Evolutionary conservation across 2,329 filamentous ascomycete genomes (phyloP).

Genomic region (Cladosporium sphaerospermum): DNA sequence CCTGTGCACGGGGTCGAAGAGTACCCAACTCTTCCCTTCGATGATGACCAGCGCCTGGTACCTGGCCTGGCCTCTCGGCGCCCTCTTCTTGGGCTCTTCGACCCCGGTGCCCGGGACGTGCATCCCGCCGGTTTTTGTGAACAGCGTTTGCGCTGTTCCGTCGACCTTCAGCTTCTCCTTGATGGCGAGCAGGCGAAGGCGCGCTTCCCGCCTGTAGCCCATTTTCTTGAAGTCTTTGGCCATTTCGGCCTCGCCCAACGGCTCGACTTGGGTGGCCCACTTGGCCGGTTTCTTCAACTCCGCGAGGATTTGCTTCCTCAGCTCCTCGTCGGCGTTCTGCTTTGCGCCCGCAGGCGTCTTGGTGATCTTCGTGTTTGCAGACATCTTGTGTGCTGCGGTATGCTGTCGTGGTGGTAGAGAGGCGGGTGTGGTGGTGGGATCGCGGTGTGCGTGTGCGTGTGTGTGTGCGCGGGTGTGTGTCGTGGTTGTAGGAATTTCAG

Average conservation of each 20-base stretch:
- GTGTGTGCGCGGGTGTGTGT: too few species aligned
- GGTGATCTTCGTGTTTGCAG: slow-evolving; percentile 7
- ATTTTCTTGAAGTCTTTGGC: slow-evolving; percentile 10
- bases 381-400: too few species aligned
- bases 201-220: neutral
- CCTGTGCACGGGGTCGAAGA: slow-evolving; percentile 19
- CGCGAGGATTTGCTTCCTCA: neutral
- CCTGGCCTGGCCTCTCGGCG: slow-evolving; percentile 6
- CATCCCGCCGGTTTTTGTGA: neutral
- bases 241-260: neutral
- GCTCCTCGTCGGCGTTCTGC: neutral
- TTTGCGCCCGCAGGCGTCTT: slow-evolving; percentile 1
- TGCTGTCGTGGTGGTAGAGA: slow-evolving; percentile 12
- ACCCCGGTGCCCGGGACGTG: neutral
- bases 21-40: slow-evolving; percentile 25
- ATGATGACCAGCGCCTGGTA: neutral
- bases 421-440: slow-evolving; percentile 14
- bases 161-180: neutral
- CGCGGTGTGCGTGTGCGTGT: slow-evolving; percentile 15
- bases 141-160: neutral
- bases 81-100: slow-evolving; percentile 4
- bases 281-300: neutral
- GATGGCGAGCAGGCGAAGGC: neutral
- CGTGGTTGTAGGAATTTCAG: too few species aligned
- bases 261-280: neutral